These are phyloP conservation scores for Peronospora destructor DNA, from an alignment of 352 stramenopile species.

Conservation along the genomic window DNA sequence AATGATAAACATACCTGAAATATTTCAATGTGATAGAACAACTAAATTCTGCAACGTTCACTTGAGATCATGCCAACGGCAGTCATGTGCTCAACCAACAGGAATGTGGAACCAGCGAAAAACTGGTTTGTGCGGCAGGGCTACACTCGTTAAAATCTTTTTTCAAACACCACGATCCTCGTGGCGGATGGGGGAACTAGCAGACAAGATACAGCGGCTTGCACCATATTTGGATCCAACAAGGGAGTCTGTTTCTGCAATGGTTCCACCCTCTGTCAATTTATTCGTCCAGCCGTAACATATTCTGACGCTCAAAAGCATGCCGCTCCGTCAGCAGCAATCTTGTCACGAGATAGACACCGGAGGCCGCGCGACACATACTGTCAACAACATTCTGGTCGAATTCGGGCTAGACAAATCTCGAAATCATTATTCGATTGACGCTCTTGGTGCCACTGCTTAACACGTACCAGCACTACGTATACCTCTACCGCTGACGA, in stretches of 20 bases:
- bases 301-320: no score
- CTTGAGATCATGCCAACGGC: no score
- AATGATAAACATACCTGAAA: constrained; percentile 1
- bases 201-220: constrained; percentile 19
- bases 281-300: no score
- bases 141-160: not conserved
- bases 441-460: constrained; percentile 5
- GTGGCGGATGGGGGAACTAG: constrained; percentile 13
- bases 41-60: no score
- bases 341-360: no score
- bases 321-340: no score
- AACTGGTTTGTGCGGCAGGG: constrained; percentile 5
- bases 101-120: constrained; percentile 15
- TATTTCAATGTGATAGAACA: not conserved
- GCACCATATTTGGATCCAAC: constrained; percentile 12
- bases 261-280: constrained; percentile 1
- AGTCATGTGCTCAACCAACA: not conserved
- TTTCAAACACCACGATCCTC: constrained; percentile 16
- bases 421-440: constrained; percentile 18
- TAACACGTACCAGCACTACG: constrained; percentile 23
- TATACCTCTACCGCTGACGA: constrained; percentile 13
- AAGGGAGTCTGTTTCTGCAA: constrained; percentile 5
- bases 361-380: no score
- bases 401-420: no score
- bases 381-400: no score